These are phyloP conservation scores for Penicillium sp. DNA, from an alignment of 2,329 filamentous ascomycete genomes.

Conservation along the genomic window DNA sequence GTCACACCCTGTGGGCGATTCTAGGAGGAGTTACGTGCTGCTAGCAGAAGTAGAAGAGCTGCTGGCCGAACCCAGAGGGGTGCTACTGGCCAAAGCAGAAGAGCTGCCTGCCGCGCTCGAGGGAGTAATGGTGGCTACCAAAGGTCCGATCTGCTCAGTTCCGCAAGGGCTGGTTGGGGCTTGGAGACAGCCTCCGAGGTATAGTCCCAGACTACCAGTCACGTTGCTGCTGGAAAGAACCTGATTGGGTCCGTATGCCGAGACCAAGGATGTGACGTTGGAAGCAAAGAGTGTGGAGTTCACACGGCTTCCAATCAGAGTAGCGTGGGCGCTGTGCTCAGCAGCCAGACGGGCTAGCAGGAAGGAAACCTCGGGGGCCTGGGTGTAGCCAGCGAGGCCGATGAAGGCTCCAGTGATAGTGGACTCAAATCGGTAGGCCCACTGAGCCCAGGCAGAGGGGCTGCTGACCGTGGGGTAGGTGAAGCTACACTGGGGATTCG, in stretches of 20 bases:
- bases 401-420: slow-evolving; percentile 23
- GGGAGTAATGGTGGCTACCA: background rate
- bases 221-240: background rate
- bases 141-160: background rate
- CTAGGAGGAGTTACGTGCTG: too few relatives aligned
- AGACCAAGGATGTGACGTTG: background rate
- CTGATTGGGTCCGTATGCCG: background rate
- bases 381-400: slow-evolving; percentile 28
- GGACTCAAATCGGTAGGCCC: background rate
- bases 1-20: too few relatives aligned
- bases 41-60: too few relatives aligned
- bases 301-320: slow-evolving; percentile 19
- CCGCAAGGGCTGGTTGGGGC: background rate
- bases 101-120: background rate
- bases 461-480: background rate
- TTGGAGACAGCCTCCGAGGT: background rate
- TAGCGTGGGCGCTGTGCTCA: slow-evolving; percentile 24
- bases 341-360: slow-evolving; percentile 30
- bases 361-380: slow-evolving; percentile 32
- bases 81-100: background rate
- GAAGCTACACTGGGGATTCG: background rate
- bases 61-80: too few relatives aligned
- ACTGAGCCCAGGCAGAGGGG: background rate
- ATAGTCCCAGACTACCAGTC: background rate
- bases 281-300: slow-evolving; percentile 5